These are phyloP conservation scores for Globisporangium perplexum DNA, from an alignment of 352 stramenopile species.

Conservation along the genomic window DNA sequence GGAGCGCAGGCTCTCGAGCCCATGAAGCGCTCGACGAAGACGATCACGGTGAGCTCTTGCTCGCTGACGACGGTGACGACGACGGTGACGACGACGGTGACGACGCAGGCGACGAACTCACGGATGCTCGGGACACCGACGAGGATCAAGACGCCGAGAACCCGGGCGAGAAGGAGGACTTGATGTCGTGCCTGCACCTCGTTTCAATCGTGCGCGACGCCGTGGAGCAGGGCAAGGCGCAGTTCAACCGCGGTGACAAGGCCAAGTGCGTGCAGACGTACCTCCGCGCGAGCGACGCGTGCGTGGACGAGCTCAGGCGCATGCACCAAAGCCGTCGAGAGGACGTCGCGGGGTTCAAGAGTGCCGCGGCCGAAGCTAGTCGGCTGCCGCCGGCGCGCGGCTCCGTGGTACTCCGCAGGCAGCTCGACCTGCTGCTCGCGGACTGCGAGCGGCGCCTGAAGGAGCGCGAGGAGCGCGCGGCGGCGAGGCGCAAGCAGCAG, in stretches of 20 bases:
- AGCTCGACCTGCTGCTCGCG: constrained; percentile 45
- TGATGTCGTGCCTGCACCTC: constrained; percentile 27
- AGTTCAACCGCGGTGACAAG: constrained; percentile 78
- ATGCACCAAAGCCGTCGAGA: constrained; percentile 30
- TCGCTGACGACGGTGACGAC: neutral
- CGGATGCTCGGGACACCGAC: constrained; percentile 6
- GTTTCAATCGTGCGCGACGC: constrained; percentile 35
- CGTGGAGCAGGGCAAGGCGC: constrained; percentile 52
- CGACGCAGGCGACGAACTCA: constrained; percentile 8
- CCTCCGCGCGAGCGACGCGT: constrained; percentile 37
- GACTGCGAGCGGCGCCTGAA: constrained; percentile 31
- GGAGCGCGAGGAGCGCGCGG: constrained; percentile 25
- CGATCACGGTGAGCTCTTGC: constrained; percentile 1
- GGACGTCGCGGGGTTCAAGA: constrained; percentile 25
- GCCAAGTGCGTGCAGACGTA: constrained; percentile 68
- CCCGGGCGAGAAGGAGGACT: constrained; percentile 35
- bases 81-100: neutral
- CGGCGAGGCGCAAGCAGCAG: constrained; percentile 9
- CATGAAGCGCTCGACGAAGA: constrained; percentile 2
- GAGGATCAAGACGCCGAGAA: constrained; percentile 17
- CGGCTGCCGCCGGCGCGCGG: constrained; percentile 48
- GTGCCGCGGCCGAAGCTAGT: constrained; percentile 33
- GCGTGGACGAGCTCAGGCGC: constrained; percentile 29
- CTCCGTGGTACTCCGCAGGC: constrained; percentile 51
- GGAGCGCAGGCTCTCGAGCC: neutral